phyloP scores from a whole-genome alignment of 306 rosid genomes.

The Betula pendula region DNA sequence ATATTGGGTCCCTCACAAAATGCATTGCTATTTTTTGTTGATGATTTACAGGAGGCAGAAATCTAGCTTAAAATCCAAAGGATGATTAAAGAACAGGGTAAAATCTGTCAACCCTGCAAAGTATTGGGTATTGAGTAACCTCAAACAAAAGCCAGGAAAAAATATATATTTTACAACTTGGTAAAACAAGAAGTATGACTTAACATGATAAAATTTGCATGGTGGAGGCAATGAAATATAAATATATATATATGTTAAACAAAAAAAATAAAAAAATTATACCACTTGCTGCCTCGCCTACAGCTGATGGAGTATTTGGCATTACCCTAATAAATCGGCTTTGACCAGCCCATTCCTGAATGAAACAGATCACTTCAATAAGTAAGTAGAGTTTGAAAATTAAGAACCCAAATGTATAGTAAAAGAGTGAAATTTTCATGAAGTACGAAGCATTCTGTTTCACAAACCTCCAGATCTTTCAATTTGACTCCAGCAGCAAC shows the following conservation, averaged over 20 bases:
- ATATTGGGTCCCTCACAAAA: not conserved
- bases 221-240: not conserved
- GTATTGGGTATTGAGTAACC: not conserved
- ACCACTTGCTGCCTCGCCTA: constrained; percentile 86
- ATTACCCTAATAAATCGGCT: constrained; percentile 73
- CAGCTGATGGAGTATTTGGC: constrained; percentile 79
- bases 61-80: not conserved
- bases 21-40: not conserved
- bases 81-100: not conserved
- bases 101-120: not conserved
- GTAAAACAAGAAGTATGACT: not conserved
- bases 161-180: not conserved
- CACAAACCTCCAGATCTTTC: constrained; percentile 83
- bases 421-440: not conserved
- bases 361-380: constrained; percentile 10
- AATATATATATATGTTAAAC: not conserved
- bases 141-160: not conserved
- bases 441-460: not conserved
- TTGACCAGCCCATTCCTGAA: constrained; percentile 82
- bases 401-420: constrained; percentile 6
- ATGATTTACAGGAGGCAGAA: not conserved
- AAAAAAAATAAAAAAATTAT: constrained; percentile 21
- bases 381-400: not conserved
- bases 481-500: constrained; percentile 92
- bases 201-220: not conserved